Conservation (phyloP, 345 rosid genomes). For the Draba incana region DNA sequence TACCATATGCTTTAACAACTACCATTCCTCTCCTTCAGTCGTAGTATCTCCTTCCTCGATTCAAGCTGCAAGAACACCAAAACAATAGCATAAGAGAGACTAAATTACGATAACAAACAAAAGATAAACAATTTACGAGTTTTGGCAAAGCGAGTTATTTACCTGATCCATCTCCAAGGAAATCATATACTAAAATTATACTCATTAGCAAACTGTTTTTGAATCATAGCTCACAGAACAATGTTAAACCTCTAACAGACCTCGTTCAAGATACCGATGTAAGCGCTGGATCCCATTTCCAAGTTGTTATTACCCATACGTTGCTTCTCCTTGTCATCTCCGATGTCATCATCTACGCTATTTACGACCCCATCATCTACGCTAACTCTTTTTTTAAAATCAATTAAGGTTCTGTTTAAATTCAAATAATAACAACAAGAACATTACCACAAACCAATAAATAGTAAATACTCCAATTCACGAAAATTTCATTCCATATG, state of each 20-base stretch:
- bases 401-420: no score
- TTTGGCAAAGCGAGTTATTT: constrained; percentile 13
- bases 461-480: no score
- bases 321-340: constrained; percentile 20
- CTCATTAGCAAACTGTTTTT: background rate
- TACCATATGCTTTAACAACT: constrained; percentile 1
- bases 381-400: no score
- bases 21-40: constrained; percentile 39
- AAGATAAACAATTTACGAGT: background rate
- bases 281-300: constrained; percentile 31
- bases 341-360: constrained; percentile 1
- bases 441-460: no score
- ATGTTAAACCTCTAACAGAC: constrained; percentile 33
- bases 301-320: constrained; percentile 10
- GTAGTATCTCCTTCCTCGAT: constrained; percentile 49
- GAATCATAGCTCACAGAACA: background rate
- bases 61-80: constrained; percentile 46
- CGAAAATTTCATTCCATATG: no score
- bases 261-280: constrained; percentile 38
- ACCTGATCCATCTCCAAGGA: constrained; percentile 63
- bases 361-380: background rate
- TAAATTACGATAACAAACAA: background rate
- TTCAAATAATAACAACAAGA: no score
- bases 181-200: constrained; percentile 29
- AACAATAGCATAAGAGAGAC: background rate